Percentiles rank a stretch among this genome's conserved stretches.
These are phyloP conservation scores for Fomes fomentarius DNA, from an alignment of 1,284 basidiomycete genomes.

Conservation along the genomic window DNA sequence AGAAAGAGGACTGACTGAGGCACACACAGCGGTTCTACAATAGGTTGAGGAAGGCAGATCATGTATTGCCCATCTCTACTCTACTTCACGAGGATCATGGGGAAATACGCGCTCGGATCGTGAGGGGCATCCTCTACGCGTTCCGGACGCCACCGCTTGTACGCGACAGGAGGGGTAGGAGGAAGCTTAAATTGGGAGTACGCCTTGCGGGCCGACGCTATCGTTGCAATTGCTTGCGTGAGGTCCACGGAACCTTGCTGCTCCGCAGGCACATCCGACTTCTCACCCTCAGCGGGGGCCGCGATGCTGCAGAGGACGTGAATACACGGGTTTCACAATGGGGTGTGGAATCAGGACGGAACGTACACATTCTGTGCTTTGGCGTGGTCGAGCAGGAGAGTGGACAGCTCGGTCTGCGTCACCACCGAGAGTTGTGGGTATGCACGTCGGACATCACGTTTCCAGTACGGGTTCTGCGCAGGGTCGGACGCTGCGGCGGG, in stretches of 20 bases:
- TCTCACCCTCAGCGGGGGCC: slow-evolving; percentile 49
- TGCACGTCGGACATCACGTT: slow-evolving; percentile 90
- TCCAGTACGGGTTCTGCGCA: slow-evolving; percentile 90
- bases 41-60: too few species aligned
- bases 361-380: slow-evolving; percentile 61
- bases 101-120: slow-evolving; percentile 79
- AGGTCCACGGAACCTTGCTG: slow-evolving; percentile 56
- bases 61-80: slow-evolving; percentile 18
- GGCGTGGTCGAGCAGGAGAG: slow-evolving; percentile 83
- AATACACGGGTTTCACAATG: not conserved
- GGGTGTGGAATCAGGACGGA: not conserved
- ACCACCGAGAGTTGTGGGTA: slow-evolving; percentile 89
- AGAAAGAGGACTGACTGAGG: too few species aligned
- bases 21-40: too few species aligned
- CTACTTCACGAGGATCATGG: slow-evolving; percentile 83
- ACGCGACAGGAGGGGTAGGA: slow-evolving; percentile 64
- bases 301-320: slow-evolving; percentile 47
- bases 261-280: slow-evolving; percentile 50
- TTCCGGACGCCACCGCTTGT: slow-evolving; percentile 74
- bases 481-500: slow-evolving; percentile 84
- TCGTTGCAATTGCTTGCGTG: slow-evolving; percentile 69
- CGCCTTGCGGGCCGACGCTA: slow-evolving; percentile 61
- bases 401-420: slow-evolving; percentile 80
- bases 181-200: slow-evolving; percentile 74
- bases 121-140: slow-evolving; percentile 74